Evolutionary conservation across 257 asterid species (phyloP).

Genomic region (Solanum clarkiae): DNA sequence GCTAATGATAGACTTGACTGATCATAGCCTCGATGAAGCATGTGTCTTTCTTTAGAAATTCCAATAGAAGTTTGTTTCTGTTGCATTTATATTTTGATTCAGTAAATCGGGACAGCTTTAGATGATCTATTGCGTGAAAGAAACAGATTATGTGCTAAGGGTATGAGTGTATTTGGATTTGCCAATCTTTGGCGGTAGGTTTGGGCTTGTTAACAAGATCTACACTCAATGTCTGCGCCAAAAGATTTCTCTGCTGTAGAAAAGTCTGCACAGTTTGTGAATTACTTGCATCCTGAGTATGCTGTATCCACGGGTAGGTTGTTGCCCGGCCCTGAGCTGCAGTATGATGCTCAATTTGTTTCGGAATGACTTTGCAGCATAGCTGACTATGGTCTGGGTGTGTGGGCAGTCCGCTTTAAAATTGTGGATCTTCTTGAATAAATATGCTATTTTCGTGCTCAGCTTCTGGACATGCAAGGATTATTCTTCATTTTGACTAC

Average conservation of each 20-base stretch:
- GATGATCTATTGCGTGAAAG: not conserved
- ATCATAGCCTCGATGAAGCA: not conserved
- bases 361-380: not conserved
- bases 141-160: not conserved
- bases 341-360: not conserved
- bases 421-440: not conserved
- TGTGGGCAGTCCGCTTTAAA: not conserved
- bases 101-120: not conserved
- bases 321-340: not conserved
- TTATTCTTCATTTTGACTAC: not conserved
- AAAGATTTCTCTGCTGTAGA: not conserved
- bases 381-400: not conserved
- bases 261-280: not conserved
- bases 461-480: not conserved
- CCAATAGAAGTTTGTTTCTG: not conserved
- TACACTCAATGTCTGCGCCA: not conserved
- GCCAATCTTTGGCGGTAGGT: not conserved
- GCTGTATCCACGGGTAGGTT: not conserved
- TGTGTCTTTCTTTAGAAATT: not conserved
- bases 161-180: not conserved
- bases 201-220: not conserved
- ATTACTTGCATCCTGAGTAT: not conserved
- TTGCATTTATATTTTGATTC: not conserved
- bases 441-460: not conserved
- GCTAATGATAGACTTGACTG: not conserved